Percentiles rank a stretch among this genome's conserved stretches.
These are phyloP conservation scores for Spathaspora boniae DNA, from an alignment of 805 yeast species.

Conservation along the genomic window DNA sequence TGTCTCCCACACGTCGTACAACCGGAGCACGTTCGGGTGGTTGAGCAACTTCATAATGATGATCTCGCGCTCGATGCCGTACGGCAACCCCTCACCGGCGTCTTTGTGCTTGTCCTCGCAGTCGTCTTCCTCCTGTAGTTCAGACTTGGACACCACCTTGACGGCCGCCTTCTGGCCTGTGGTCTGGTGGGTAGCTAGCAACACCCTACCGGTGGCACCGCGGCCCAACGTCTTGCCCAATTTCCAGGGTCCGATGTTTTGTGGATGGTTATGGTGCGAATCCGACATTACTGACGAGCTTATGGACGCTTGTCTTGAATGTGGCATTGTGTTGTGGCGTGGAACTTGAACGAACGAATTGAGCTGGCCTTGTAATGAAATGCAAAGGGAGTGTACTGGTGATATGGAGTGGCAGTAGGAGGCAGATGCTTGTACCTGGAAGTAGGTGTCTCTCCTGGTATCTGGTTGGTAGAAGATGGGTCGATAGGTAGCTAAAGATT, in stretches of 20 bases:
- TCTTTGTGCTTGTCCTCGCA: constrained; percentile 17
- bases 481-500: too few species aligned
- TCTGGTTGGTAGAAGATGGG: too few species aligned
- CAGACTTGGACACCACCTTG: constrained; percentile 72
- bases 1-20: constrained; percentile 98
- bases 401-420: not conserved
- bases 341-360: not conserved
- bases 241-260: constrained; percentile 76
- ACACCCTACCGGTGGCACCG: constrained; percentile 80
- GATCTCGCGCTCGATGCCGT: constrained; percentile 96
- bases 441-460: not conserved
- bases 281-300: constrained; percentile 52
- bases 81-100: constrained; percentile 60
- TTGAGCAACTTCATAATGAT: constrained; percentile 94
- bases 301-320: constrained; percentile 59
- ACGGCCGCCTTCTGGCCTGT: constrained; percentile 81
- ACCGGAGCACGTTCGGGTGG: constrained; percentile 88
- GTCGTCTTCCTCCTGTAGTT: constrained; percentile 38
- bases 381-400: constrained; percentile 1
- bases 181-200: constrained; percentile 63
- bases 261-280: constrained; percentile 44
- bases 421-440: not conserved
- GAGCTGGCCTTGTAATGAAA: not conserved
- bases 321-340: constrained; percentile 30
- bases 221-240: constrained; percentile 75